Conservation (phyloP, 2,329 filamentous ascomycete genomes). For the Ophiocordyceps australis region DNA sequence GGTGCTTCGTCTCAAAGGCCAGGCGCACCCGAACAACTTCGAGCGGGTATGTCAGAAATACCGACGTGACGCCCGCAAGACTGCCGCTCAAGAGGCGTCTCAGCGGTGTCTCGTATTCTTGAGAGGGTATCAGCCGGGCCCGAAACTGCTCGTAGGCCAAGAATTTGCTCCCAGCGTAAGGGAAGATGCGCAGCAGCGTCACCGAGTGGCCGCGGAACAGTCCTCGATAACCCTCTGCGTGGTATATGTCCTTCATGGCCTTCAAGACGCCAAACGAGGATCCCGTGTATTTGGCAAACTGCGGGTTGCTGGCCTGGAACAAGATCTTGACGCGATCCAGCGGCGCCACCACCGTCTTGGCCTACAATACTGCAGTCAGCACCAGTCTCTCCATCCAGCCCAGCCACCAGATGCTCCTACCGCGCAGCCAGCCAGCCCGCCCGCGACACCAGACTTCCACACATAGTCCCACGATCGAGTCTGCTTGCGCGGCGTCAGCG, state of each 20-base stretch:
- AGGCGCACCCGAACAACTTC: slow-evolving; percentile 85
- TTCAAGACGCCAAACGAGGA: slow-evolving; percentile 71
- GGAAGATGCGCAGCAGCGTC: slow-evolving; percentile 85
- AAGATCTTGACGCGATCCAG: slow-evolving; percentile 97
- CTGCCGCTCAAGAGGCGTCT: slow-evolving; percentile 60
- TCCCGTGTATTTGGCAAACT: slow-evolving; percentile 83
- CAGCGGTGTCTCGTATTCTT: slow-evolving; percentile 59
- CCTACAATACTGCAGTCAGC: slow-evolving; percentile 32
- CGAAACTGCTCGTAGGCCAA: slow-evolving; percentile 95
- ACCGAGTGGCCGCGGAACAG: slow-evolving; percentile 90
- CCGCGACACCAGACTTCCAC: slow-evolving; percentile 66
- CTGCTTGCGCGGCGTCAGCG: slow-evolving; percentile 20
- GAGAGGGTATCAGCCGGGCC: slow-evolving; percentile 51
- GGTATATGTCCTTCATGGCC: slow-evolving; percentile 72
- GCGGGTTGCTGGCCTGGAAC: slow-evolving; percentile 87
- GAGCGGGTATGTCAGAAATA: slow-evolving; percentile 91
- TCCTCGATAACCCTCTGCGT: slow-evolving; percentile 52
- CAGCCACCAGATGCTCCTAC: slow-evolving; percentile 34
- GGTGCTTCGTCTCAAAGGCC: slow-evolving; percentile 78
- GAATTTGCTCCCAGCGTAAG: slow-evolving; percentile 96
- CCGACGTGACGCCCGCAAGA: slow-evolving; percentile 68
- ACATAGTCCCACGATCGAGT: slow-evolving; percentile 67
- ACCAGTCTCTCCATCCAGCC: background rate
- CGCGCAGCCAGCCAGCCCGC: slow-evolving; percentile 79
- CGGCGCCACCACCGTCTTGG: slow-evolving; percentile 87